phyloP scores from a whole-genome alignment of 495 filamentous ascomycete genomes.

The Talaromyces proteolyticus region DNA sequence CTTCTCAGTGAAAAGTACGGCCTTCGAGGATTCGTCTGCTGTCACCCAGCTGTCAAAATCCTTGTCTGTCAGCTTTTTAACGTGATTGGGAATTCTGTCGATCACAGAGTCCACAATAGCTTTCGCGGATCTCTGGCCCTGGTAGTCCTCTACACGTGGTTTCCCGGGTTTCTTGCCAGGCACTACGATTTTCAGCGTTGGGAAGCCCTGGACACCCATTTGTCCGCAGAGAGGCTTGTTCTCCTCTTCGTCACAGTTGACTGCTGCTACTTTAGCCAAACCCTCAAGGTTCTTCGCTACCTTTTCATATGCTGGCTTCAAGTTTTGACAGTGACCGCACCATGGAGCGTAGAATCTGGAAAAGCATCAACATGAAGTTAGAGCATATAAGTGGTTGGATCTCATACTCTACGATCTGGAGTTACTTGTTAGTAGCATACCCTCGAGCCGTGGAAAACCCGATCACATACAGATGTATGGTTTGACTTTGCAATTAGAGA shows the following conservation, averaged over 20 bases:
- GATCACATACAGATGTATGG: slow-evolving; percentile 71
- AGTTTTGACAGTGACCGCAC: slow-evolving; percentile 95
- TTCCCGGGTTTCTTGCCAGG: slow-evolving; percentile 78
- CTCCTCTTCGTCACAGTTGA: slow-evolving; percentile 91
- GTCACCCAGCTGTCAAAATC: slow-evolving; percentile 71
- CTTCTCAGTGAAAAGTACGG: slow-evolving; percentile 92
- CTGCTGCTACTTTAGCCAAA: slow-evolving; percentile 85
- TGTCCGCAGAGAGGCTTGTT: slow-evolving; percentile 86
- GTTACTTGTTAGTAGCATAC: slow-evolving; percentile 13
- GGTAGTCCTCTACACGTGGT: slow-evolving; percentile 88
- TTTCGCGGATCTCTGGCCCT: slow-evolving; percentile 73
- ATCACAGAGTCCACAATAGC: slow-evolving; percentile 83
- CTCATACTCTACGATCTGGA: slow-evolving; percentile 64
- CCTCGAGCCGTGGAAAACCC: not conserved
- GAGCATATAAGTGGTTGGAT: slow-evolving; percentile 7
- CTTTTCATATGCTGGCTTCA: slow-evolving; percentile 94
- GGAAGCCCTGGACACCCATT: slow-evolving; percentile 94
- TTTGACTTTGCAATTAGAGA: slow-evolving; percentile 83
- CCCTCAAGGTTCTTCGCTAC: slow-evolving; percentile 83
- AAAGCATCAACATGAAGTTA: slow-evolving; percentile 9
- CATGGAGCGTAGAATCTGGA: slow-evolving; percentile 88
- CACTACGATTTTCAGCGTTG: slow-evolving; percentile 89
- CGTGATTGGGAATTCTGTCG: slow-evolving; percentile 85
- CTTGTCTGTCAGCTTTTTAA: slow-evolving; percentile 74
- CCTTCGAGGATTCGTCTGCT: slow-evolving; percentile 69